These are phyloP conservation scores for Phialophora macrospora DNA, from an alignment of 2,329 filamentous ascomycete genomes.

Conservation along the genomic window DNA sequence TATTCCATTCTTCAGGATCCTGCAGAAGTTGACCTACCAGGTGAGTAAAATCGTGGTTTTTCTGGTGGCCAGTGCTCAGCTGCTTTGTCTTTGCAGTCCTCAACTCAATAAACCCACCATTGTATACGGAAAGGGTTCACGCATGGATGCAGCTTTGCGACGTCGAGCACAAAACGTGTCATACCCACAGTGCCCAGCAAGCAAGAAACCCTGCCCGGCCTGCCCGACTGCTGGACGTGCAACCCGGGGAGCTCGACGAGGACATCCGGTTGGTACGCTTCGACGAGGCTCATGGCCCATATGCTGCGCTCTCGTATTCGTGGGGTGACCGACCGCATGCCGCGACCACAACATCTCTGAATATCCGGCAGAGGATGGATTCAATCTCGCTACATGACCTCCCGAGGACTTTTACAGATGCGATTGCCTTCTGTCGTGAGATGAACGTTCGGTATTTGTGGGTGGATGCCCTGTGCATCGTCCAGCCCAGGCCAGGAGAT, in stretches of 20 bases:
- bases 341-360: constrained; percentile 6
- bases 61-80: background rate
- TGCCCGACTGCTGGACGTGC: constrained; percentile 5
- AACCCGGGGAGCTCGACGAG: background rate
- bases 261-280: constrained; percentile 2
- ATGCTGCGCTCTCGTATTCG: constrained; percentile 6
- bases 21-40: constrained; percentile 3
- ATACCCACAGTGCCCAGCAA: constrained; percentile 1
- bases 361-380: background rate
- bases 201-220: constrained; percentile 6
- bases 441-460: constrained; percentile 5
- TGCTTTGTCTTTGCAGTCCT: background rate
- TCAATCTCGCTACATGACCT: background rate
- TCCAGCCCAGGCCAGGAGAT: constrained; percentile 4
- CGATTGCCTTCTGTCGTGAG: constrained; percentile 8
- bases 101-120: background rate
- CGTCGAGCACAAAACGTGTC: background rate
- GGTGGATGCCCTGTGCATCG: constrained; percentile 4
- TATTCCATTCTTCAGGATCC: constrained; percentile 6
- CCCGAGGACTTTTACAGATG: constrained; percentile 5
- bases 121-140: background rate
- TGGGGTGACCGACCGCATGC: constrained; percentile 9
- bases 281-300: background rate
- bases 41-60: background rate
- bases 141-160: constrained; percentile 4